Evolutionary conservation across 345 rosid genomes (phyloP).

Genomic region (Populus deltoides): DNA sequence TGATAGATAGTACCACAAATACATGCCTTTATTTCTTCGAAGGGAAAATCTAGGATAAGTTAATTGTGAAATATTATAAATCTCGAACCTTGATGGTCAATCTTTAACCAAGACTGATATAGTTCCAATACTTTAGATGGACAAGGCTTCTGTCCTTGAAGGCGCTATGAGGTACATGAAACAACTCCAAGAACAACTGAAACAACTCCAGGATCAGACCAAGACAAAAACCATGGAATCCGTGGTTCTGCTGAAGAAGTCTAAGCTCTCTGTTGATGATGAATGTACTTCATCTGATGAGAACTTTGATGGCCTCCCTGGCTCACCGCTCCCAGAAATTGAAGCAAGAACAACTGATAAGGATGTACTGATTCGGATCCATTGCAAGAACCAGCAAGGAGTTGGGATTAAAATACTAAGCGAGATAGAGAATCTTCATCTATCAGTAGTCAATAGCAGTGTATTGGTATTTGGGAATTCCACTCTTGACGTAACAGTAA

Average conservation of each 20-base stretch:
- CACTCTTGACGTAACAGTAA: slow-evolving; percentile 57
- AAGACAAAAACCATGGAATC: slow-evolving; percentile 58
- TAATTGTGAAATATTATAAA: neutral
- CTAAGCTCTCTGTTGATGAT: slow-evolving; percentile 41
- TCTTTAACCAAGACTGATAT: too few species aligned
- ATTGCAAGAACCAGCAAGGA: slow-evolving; percentile 54
- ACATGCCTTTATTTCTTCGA: neutral
- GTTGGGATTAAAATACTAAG: slow-evolving; percentile 38
- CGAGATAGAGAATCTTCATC: slow-evolving; percentile 50
- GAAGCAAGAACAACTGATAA: slow-evolving; percentile 55
- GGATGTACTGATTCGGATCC: slow-evolving; percentile 61
- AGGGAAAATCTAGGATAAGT: neutral
- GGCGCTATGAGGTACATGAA: slow-evolving; percentile 65
- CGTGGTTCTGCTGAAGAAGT: slow-evolving; percentile 47
- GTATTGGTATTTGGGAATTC: slow-evolving; percentile 62
- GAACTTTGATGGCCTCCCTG: slow-evolving; percentile 26
- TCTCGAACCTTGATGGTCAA: too few species aligned
- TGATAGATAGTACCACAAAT: neutral
- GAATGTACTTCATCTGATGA: slow-evolving; percentile 45
- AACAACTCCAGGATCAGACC: slow-evolving; percentile 49
- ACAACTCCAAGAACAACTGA: slow-evolving; percentile 59
- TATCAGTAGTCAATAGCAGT: slow-evolving; percentile 48
- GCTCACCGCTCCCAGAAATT: slow-evolving; percentile 58
- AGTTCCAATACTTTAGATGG: slow-evolving; percentile 30
- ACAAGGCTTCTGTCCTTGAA: slow-evolving; percentile 74